Percentiles rank a stretch among this genome's conserved stretches.
These are phyloP conservation scores for Ustilago esculenta DNA, from an alignment of 1,284 basidiomycete genomes.

Conservation along the genomic window DNA sequence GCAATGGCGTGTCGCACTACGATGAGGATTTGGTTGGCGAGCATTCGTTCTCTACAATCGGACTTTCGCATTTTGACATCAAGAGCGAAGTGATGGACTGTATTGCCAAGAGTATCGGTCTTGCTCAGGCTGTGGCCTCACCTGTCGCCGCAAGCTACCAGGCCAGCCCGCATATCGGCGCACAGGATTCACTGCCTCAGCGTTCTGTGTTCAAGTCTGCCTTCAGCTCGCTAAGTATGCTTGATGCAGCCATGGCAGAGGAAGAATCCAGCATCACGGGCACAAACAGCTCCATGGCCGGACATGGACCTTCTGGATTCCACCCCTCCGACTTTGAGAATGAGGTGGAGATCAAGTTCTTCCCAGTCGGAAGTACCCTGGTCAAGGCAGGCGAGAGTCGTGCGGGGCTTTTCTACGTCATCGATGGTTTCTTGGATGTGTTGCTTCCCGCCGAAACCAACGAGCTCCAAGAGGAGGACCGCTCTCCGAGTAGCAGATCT, in stretches of 20 bases:
- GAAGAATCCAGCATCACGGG: conserved; percentile 57
- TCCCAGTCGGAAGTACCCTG: conserved; percentile 83
- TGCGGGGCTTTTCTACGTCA: conserved; percentile 95
- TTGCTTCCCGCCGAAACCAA: conserved; percentile 73
- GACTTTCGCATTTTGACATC: conserved; percentile 80
- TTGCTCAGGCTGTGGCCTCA: conserved; percentile 76
- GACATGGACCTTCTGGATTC: conserved; percentile 32
- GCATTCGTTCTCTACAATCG: conserved; percentile 22
- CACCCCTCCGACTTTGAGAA: conserved; percentile 78
- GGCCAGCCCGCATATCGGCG: conserved; percentile 57
- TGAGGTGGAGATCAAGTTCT: conserved; percentile 94
- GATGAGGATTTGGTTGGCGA: conserved; percentile 24
- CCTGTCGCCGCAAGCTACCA: conserved; percentile 65
- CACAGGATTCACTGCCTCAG: conserved; percentile 44
- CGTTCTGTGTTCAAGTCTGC: conserved; percentile 75
- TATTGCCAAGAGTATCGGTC: conserved; percentile 95
- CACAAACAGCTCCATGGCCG: conserved; percentile 47
- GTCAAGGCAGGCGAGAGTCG: conserved; percentile 90
- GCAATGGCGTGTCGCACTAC: conserved; percentile 1
- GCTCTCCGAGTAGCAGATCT: conserved; percentile 6
- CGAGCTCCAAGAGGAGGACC: conserved; percentile 64
- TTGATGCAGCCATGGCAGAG: conserved; percentile 68
- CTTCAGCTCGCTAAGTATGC: conserved; percentile 82
- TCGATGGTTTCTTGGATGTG: conserved; percentile 96
- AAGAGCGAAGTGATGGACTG: conserved; percentile 94